Percentiles rank a stretch among this genome's conserved stretches.
phyloP scores from a whole-genome alignment of 495 filamentous ascomycete genomes.

The Hypoxylon cercidicola region DNA sequence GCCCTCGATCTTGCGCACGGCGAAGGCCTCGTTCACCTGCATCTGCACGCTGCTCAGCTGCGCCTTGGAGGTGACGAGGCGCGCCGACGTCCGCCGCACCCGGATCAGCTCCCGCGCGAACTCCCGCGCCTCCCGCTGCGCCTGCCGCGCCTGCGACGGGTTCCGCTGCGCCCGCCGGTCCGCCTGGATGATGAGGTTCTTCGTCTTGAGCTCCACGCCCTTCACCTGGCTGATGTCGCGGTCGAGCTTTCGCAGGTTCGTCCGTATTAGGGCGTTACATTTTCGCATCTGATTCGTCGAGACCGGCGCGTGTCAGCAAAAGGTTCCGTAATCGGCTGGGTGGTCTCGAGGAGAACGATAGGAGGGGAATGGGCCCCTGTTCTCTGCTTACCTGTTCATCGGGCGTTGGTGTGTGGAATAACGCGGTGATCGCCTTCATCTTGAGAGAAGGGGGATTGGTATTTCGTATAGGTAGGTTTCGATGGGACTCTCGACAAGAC shows the following conservation, averaged over 20 bases:
- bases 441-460: slow-evolving; percentile 31
- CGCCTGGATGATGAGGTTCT: slow-evolving; percentile 81
- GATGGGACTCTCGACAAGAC: slow-evolving; percentile 25
- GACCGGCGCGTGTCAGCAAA: slow-evolving; percentile 2
- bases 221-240: slow-evolving; percentile 86
- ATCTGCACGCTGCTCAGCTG: slow-evolving; percentile 94
- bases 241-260: slow-evolving; percentile 93
- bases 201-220: slow-evolving; percentile 82
- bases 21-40: slow-evolving; percentile 98
- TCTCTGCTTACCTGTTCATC: slow-evolving; percentile 80
- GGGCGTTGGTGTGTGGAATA: slow-evolving; percentile 94
- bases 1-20: slow-evolving; percentile 95
- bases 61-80: slow-evolving; percentile 85
- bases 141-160: slow-evolving; percentile 77
- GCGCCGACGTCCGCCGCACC: slow-evolving; percentile 75
- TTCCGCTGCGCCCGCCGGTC: slow-evolving; percentile 82
- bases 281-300: slow-evolving; percentile 77
- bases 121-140: slow-evolving; percentile 78
- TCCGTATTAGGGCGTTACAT: slow-evolving; percentile 91
- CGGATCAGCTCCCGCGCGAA: slow-evolving; percentile 90
- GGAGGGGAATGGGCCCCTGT: too few species aligned
- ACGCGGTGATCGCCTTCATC: slow-evolving; percentile 88
- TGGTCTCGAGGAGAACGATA: not conserved
- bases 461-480: slow-evolving; percentile 1
- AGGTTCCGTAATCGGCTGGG: slow-evolving; percentile 13